Evolutionary conservation across 306 rosid species (phyloP), one percentile per base, ranked within the genome.

Genomic region (Ormosia emarginata): DNA sequence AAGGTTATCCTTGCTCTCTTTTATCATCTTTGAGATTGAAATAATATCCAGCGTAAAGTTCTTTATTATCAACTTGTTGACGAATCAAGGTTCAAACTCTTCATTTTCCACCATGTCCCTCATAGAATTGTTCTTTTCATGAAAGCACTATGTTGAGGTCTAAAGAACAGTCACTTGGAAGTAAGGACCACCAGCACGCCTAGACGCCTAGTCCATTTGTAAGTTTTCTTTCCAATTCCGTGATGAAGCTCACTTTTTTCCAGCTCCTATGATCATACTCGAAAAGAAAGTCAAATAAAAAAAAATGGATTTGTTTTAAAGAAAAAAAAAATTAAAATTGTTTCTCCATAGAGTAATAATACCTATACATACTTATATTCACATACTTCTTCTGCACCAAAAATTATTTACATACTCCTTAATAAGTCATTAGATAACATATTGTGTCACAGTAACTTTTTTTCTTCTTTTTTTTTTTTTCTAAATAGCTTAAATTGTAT

Each of bases 111-210:
- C 44, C 2, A 33, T 9, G 40, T 44, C 29, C 47, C 63, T 59
- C 7, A 10, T 1, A 72, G 46, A 61, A 64, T 53, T 14, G 74
- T 73, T 64, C 3, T 40, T 81, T 81, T 73, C 59, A 40, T 52
- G 32, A 80, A 39, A 62, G 74, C 57, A 80, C 84, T 24, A 6
- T 39, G 67, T 37, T 36, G 52, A 61, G 34, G 78, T 62, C 78
- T 18, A 32, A 43, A 57, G 59, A 69, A 46, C 3, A 70, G 64
- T 33, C 29, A 7, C 55, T 44, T 33, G 13, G 40, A 14, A 57
- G 41, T 47, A 53, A 44, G 84, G 84, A 80, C 79, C 79, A 80
- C 79, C 64, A 61, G 34, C 11, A 34, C 9, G 2, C 13, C 13
- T 49, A 53, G 30, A 30, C 1, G 56, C 12, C 33, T 10, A 40